These are phyloP conservation scores for Mycena rebaudengoi DNA, from an alignment of 768 basidiomycete species.

Conservation along the genomic window DNA sequence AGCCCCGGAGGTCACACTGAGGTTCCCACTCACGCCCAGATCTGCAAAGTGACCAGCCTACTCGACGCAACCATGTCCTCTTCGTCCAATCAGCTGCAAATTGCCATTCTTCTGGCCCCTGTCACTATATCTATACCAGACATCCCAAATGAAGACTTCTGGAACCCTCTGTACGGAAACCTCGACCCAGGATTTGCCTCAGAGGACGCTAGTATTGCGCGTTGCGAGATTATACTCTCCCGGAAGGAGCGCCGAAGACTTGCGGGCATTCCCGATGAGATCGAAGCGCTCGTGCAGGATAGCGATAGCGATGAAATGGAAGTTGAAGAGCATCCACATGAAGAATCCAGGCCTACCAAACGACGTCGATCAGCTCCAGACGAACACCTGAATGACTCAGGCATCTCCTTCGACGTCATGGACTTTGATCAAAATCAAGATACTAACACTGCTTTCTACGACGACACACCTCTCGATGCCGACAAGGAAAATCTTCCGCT, in stretches of 20 bases:
- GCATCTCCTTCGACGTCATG: constrained; percentile 24
- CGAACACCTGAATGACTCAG: constrained; percentile 31
- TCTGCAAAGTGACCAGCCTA: constrained; percentile 37
- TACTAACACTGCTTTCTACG: constrained; percentile 3
- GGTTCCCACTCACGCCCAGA: constrained; percentile 43
- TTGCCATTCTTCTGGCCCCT: constrained; percentile 1
- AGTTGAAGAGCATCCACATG: not conserved
- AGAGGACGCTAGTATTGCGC: constrained; percentile 11
- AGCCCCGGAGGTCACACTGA: too few relatives aligned
- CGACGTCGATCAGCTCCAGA: constrained; percentile 26
- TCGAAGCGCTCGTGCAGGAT: constrained; percentile 8
- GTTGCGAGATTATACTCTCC: constrained; percentile 49
- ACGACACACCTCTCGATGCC: not conserved
- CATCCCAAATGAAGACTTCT: constrained; percentile 16
- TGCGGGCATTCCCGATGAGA: constrained; percentile 23
- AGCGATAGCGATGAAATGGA: not conserved
- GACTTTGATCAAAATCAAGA: constrained; percentile 1
- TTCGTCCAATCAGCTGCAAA: constrained; percentile 3
- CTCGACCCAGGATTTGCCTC: not conserved
- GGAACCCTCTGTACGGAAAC: constrained; percentile 22
- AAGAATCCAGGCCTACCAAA: constrained; percentile 15
- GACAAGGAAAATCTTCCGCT: constrained; percentile 17
- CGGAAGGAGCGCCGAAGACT: constrained; percentile 48
- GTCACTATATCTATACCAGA: not conserved
- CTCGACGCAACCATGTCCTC: constrained; percentile 10